phyloP scores from a whole-genome alignment of 1,284 basidiomycete species.

The Melanopsichium pennsylvanicum region DNA sequence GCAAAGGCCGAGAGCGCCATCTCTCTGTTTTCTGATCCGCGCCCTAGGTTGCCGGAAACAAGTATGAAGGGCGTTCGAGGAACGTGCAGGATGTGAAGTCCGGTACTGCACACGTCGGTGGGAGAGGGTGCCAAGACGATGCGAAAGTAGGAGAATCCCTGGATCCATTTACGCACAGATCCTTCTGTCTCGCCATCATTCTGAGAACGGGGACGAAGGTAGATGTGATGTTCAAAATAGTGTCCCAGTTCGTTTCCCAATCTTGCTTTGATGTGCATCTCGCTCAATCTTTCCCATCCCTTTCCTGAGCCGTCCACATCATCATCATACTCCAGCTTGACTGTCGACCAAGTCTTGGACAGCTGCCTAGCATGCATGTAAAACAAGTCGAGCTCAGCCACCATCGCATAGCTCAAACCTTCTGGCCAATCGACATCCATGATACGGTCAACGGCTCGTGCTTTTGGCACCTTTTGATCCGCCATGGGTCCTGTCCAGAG shows the following conservation, averaged over 20 bases:
- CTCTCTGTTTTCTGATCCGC: conserved; percentile 33
- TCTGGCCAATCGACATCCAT: conserved; percentile 52
- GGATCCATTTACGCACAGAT: conserved; percentile 15
- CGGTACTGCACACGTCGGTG: conserved; percentile 40
- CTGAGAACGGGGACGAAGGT: conserved; percentile 21
- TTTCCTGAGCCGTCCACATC: conserved; percentile 14
- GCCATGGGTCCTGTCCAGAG: conserved; percentile 49
- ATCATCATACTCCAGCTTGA: conserved; percentile 46
- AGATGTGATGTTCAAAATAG: conserved; percentile 52
- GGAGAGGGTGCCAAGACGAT: conserved; percentile 35
- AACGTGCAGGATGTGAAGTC: conserved; percentile 45
- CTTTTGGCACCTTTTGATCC: conserved; percentile 48
- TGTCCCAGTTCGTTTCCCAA: conserved; percentile 43
- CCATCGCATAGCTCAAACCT: conserved; percentile 50
- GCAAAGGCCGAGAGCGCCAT: conserved; percentile 47
- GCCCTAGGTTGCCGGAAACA: conserved; percentile 38
- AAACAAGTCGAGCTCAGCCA: conserved; percentile 42
- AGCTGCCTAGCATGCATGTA: conserved; percentile 15
- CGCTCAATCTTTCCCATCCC: conserved; percentile 29
- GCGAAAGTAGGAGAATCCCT: conserved; percentile 44
- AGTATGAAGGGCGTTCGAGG: conserved; percentile 44
- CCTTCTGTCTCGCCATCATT: neutral
- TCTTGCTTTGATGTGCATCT: conserved; percentile 22
- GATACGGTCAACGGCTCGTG: conserved; percentile 48
- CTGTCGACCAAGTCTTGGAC: conserved; percentile 38